Conservation (phyloP, 352 stramenopile genomes). For the Pythium sp. region DNA sequence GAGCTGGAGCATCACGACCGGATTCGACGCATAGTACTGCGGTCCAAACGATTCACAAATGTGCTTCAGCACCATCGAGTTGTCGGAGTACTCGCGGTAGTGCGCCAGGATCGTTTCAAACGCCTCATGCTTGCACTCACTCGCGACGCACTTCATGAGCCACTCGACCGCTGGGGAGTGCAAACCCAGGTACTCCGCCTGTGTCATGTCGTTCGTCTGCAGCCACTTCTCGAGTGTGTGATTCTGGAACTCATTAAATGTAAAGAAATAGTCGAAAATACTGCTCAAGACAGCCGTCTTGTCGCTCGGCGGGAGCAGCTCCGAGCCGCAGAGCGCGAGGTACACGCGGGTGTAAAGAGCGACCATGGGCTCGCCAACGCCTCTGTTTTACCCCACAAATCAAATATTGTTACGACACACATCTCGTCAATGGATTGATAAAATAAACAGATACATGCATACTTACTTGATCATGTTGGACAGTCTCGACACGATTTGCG, state of each 20-base stretch:
- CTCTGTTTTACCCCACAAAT: constrained; percentile 39
- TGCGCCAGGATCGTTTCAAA: constrained; percentile 74
- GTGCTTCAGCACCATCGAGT: constrained; percentile 89
- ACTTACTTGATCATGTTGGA: constrained; percentile 88
- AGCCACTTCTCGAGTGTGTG: constrained; percentile 56
- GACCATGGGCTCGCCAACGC: constrained; percentile 86
- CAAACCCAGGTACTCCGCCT: constrained; percentile 68
- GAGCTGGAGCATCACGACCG: constrained; percentile 59
- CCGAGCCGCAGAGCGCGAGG: constrained; percentile 62
- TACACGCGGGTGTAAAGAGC: constrained; percentile 86
- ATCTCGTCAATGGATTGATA: not conserved
- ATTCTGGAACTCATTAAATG: constrained; percentile 67
- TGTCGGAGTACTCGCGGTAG: constrained; percentile 81
- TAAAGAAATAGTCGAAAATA: constrained; percentile 89
- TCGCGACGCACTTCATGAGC: constrained; percentile 73
- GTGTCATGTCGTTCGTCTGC: constrained; percentile 45
- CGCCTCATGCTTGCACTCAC: constrained; percentile 31
- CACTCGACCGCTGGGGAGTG: constrained; percentile 87
- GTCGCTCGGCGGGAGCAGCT: constrained; percentile 44
- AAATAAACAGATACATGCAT: not conserved
- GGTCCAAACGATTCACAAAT: constrained; percentile 75
- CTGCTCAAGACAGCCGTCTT: constrained; percentile 62
- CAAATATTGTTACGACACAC: not conserved
- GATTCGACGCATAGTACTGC: constrained; percentile 52
- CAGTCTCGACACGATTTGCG: constrained; percentile 74